Evolutionary conservation across 1,284 basidiomycete genomes (phyloP).

Genomic region (Laetiporus sulphureus): DNA sequence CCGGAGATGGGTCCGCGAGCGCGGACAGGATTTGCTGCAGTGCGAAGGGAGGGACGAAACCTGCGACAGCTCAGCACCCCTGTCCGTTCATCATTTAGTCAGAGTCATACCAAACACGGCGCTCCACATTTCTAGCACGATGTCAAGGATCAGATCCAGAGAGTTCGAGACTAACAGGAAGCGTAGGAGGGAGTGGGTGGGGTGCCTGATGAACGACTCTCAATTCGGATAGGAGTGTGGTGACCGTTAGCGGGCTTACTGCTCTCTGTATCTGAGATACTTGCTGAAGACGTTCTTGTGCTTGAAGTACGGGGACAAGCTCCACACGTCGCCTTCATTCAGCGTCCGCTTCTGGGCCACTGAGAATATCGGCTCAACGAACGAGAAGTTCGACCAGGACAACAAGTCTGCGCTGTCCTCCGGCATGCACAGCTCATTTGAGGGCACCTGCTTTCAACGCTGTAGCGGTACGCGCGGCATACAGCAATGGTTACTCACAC

Average conservation of each 20-base stretch:
- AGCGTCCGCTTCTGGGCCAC: slow-evolving; percentile 52
- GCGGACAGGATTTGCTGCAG: slow-evolving; percentile 51
- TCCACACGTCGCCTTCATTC: slow-evolving; percentile 67
- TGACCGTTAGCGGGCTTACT: slow-evolving; percentile 23
- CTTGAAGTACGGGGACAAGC: slow-evolving; percentile 61
- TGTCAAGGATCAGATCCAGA: slow-evolving; percentile 60
- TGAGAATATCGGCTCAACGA: slow-evolving; percentile 64
- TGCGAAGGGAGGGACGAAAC: slow-evolving; percentile 54
- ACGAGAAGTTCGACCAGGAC: slow-evolving; percentile 75
- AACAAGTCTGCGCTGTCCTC: slow-evolving; percentile 74
- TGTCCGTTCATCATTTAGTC: too few relatives aligned
- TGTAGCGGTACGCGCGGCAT: background rate
- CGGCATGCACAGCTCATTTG: slow-evolving; percentile 43
- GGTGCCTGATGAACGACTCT: slow-evolving; percentile 32
- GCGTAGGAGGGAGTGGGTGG: slow-evolving; percentile 48
- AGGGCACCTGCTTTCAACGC: slow-evolving; percentile 49
- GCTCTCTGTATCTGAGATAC: slow-evolving; percentile 43
- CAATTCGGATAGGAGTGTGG: background rate
- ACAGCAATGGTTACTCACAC: slow-evolving; percentile 31
- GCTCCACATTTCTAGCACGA: slow-evolving; percentile 53
- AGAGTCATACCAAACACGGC: slow-evolving; percentile 51
- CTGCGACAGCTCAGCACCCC: slow-evolving; percentile 21
- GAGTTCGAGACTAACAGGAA: slow-evolving; percentile 68
- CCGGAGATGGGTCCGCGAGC: slow-evolving; percentile 38
- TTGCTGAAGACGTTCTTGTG: slow-evolving; percentile 67